Evolutionary conservation across 116 monocot species (phyloP).

Genomic region (Papilionanthe hybrid): DNA sequence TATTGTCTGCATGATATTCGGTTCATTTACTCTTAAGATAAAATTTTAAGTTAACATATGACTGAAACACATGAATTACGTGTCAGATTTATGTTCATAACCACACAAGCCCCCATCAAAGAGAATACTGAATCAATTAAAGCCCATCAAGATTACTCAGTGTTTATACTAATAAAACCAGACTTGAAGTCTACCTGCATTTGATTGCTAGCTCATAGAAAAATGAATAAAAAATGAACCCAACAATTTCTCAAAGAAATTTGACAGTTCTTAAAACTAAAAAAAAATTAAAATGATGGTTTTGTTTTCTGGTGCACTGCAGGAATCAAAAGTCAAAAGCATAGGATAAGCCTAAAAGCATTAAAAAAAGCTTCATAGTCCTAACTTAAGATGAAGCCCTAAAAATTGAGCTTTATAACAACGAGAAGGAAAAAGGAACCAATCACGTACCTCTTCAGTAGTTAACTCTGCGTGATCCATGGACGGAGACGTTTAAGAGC

Average conservation of each 20-base stretch:
- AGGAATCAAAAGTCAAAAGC: background rate
- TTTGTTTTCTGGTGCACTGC: background rate
- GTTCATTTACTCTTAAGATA: no score
- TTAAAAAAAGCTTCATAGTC: background rate
- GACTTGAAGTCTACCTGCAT: background rate
- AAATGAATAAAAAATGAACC: background rate
- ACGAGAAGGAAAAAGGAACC: background rate
- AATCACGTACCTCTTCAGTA: constrained; percentile 24
- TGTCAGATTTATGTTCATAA: background rate
- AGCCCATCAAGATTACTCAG: background rate
- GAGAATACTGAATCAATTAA: background rate
- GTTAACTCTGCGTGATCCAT: constrained; percentile 38
- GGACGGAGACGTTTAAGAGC: background rate
- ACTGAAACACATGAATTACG: background rate
- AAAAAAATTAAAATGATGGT: background rate
- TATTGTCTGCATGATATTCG: no score
- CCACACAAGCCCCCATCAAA: background rate
- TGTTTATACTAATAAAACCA: background rate
- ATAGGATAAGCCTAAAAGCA: background rate
- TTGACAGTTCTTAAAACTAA: background rate
- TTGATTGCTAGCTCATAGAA: background rate
- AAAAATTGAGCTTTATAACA: background rate
- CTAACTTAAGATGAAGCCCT: background rate
- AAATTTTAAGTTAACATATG: background rate
- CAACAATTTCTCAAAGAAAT: background rate